These are phyloP conservation scores for Seiridium cupressi DNA, from an alignment of 2,329 filamentous ascomycete genomes.

Conservation along the genomic window DNA sequence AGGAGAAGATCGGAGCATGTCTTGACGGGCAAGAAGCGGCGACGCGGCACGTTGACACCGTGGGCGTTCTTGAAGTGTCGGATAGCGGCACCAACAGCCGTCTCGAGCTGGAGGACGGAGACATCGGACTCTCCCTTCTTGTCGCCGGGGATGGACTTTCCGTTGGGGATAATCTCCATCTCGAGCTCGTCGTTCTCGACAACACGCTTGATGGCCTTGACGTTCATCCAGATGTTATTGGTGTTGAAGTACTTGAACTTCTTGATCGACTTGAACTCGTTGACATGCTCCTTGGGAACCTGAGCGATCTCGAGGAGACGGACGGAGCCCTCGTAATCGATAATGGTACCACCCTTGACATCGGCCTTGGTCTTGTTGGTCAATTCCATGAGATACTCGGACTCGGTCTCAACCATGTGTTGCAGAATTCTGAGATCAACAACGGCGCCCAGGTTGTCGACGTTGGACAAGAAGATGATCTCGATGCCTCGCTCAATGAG, in stretches of 20 bases:
- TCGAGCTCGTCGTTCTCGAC: slow-evolving; percentile 97
- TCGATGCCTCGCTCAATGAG: slow-evolving; percentile 93
- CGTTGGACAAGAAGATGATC: slow-evolving; percentile 98
- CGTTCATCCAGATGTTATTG: slow-evolving; percentile 99
- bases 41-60: slow-evolving; percentile 96
- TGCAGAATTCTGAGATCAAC: slow-evolving; percentile 97
- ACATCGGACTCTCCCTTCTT: slow-evolving; percentile 99
- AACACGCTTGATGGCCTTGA: slow-evolving; percentile 95
- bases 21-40: slow-evolving; percentile 99
- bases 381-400: slow-evolving; percentile 99
- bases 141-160: slow-evolving; percentile 96
- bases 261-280: slow-evolving; percentile 99
- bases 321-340: slow-evolving; percentile 96
- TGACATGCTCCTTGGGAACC: slow-evolving; percentile 99
- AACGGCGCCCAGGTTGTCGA: slow-evolving; percentile 96
- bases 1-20: slow-evolving; percentile 99
- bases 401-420: slow-evolving; percentile 97
- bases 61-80: slow-evolving; percentile 98
- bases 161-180: slow-evolving; percentile 99
- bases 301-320: slow-evolving; percentile 98
- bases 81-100: slow-evolving; percentile 95
- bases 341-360: slow-evolving; percentile 99
- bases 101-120: slow-evolving; percentile 97
- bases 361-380: slow-evolving; percentile 99
- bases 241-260: slow-evolving; percentile 99